phyloP scores from a whole-genome alignment of 345 rosid species.

The Camelina sativa region DNA sequence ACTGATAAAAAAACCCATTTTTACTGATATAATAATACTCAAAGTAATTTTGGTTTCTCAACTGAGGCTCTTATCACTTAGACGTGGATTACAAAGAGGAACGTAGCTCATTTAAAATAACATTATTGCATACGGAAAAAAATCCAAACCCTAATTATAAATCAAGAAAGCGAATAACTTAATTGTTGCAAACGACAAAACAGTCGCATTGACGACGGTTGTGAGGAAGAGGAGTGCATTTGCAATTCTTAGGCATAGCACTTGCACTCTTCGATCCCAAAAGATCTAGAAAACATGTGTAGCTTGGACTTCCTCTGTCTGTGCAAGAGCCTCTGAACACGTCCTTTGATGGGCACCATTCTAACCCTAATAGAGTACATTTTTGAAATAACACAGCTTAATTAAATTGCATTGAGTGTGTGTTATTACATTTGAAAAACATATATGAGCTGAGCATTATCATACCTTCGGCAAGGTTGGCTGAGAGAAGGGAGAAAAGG shows the following conservation, averaged over 20 bases:
- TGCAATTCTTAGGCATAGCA: slow-evolving; percentile 36
- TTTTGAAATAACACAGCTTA: not conserved
- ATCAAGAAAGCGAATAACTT: not conserved
- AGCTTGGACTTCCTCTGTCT: slow-evolving; percentile 25
- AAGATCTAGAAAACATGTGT: slow-evolving; percentile 30
- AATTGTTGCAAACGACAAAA: not conserved
- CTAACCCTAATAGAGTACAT: slow-evolving; percentile 1
- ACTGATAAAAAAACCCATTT: not conserved
- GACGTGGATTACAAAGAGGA: not conserved
- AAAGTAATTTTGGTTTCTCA: not conserved
- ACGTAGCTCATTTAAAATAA: not conserved
- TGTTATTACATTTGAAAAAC: not conserved
- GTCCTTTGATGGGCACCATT: slow-evolving; percentile 24
- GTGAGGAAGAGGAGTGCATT: slow-evolving; percentile 20
- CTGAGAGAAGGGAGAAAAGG: slow-evolving; percentile 18
- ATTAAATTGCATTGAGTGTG: not conserved
- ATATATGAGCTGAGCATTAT: not conserved
- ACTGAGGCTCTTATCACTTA: not conserved
- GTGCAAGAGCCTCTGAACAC: slow-evolving; percentile 28
- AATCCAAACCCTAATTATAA: slow-evolving; percentile 4
- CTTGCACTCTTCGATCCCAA: slow-evolving; percentile 27
- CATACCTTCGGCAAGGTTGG: slow-evolving; percentile 12
- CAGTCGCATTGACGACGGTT: slow-evolving; percentile 23
- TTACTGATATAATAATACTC: not conserved
- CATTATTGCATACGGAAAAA: not conserved